phyloP scores from a whole-genome alignment of 495 filamentous ascomycete genomes.

The Cairneyella variabilis region DNA sequence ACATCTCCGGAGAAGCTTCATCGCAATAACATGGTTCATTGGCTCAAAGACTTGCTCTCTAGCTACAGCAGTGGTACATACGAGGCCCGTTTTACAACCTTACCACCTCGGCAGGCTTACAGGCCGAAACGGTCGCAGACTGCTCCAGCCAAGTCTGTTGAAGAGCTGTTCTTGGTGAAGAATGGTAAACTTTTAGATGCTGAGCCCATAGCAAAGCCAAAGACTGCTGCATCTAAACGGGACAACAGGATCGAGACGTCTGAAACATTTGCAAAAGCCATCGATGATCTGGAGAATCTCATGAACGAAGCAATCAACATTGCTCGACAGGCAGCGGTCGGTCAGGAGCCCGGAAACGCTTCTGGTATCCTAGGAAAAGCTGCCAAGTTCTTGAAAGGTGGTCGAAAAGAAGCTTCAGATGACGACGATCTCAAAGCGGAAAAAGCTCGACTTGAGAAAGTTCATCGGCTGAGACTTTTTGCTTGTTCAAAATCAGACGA shows the following conservation, averaged over 20 bases:
- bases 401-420: conserved; percentile 3
- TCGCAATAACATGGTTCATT: conserved; percentile 19
- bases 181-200: neutral
- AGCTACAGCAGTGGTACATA: conserved; percentile 9
- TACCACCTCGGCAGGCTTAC: conserved; percentile 14
- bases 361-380: conserved; percentile 9
- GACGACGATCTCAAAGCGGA: too few species aligned
- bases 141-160: neutral
- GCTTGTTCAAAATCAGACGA: conserved; percentile 9
- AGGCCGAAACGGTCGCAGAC: neutral
- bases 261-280: conserved; percentile 24
- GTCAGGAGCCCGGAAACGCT: conserved; percentile 6
- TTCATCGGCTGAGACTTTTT: neutral
- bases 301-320: conserved; percentile 35
- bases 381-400: conserved; percentile 11
- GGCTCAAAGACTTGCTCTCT: conserved; percentile 19
- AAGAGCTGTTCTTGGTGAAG: neutral
- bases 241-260: conserved; percentile 7
- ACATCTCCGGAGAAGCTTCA: neutral
- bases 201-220: neutral
- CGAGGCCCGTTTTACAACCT: conserved; percentile 19
- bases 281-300: conserved; percentile 34
- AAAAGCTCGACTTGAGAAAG: too few species aligned
- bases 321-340: conserved; percentile 30
- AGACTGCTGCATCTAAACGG: neutral